These are phyloP conservation scores for Erucastrum elatum DNA, from an alignment of 345 rosid genomes.

Conservation along the genomic window DNA sequence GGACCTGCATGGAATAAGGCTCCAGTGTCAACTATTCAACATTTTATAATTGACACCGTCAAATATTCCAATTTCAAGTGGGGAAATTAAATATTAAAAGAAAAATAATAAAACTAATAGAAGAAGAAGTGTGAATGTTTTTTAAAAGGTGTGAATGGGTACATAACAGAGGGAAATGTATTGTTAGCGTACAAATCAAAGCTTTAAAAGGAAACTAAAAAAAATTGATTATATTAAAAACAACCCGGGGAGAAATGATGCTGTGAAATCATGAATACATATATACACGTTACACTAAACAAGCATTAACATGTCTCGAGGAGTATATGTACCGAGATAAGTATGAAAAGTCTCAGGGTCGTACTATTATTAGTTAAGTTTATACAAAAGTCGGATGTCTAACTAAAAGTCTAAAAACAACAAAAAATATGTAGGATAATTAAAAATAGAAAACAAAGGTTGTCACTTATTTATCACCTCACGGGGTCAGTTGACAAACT, in stretches of 20 bases:
- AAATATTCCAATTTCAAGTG: conserved; percentile 15
- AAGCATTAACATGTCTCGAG: conserved; percentile 10
- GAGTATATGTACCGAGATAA: not conserved
- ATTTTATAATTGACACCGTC: conserved; percentile 16
- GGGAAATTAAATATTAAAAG: not conserved
- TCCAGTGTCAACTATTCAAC: conserved; percentile 6
- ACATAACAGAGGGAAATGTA: not conserved
- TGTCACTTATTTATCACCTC: conserved; percentile 8
- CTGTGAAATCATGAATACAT: not conserved
- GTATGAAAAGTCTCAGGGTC: conserved; percentile 18
- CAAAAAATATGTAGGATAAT: not conserved
- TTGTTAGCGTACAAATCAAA: conserved; percentile 19
- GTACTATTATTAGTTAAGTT: not conserved
- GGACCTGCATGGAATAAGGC: conserved; percentile 2
- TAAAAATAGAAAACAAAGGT: not conserved
- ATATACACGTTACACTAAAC: not conserved
- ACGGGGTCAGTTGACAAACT: conserved; percentile 23
- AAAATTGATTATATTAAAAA: too few relatives aligned
- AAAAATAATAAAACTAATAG: not conserved
- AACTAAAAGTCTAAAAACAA: not conserved
- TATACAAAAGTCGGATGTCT: conserved; percentile 6
- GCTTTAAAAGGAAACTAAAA: not conserved
- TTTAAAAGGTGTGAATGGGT: not conserved
- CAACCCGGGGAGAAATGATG: not conserved
- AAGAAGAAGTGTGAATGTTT: conserved; percentile 20